Base-by-base conservation (phyloP, 345 rosid genomes). In the Reutealis trisperma region DNA sequence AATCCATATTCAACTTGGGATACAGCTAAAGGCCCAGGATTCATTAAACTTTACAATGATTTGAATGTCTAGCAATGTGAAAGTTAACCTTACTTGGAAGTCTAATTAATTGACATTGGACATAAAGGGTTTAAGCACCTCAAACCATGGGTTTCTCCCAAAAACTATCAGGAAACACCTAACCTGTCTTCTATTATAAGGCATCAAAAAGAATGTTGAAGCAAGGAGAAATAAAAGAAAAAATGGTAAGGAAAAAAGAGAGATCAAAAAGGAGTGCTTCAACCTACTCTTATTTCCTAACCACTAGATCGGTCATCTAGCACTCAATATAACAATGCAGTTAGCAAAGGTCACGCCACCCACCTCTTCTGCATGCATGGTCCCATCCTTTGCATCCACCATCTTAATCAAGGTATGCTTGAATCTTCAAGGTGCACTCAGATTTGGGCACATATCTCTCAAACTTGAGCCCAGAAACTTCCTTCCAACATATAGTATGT, bases 291-390 rank as follows among this genome's bases (percentile, higher is more conserved):
- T 67, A 15, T 54, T 69, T 64, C 75, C 72, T 25, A 73, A 44
- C 54, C 68, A 54, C 66, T 60, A 13, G 34, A 61, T 49, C 74
- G 76, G 55, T 73, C 73, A 70, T 52, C 79, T 73, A 47, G 65
- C 47, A 67, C 74, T 55, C 67, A 67, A 69, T 25, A 49, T 47
- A 62, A 52, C 60, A 51, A 54, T 62, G 58, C 12, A 76, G 57
- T 57, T 45, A 82, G 69, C 42, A 66, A 71, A 76, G 37, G 25
- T 74, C 75, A 58, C 73, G 75, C 77, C 54, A 76, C 83, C 85
- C 81, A 77, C 83, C 85, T 79, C 86, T 77, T 75, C 60, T 65
- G 73, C 57, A 74, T 49, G 77, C 45, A 57, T 6, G 45, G 68
- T 45, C 73, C 75, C 71, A 78, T 68, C 77, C 72, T 58, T 76